phyloP scores from a whole-genome alignment of 2,329 filamentous ascomycete species.

The Bertia moriformis region DNA sequence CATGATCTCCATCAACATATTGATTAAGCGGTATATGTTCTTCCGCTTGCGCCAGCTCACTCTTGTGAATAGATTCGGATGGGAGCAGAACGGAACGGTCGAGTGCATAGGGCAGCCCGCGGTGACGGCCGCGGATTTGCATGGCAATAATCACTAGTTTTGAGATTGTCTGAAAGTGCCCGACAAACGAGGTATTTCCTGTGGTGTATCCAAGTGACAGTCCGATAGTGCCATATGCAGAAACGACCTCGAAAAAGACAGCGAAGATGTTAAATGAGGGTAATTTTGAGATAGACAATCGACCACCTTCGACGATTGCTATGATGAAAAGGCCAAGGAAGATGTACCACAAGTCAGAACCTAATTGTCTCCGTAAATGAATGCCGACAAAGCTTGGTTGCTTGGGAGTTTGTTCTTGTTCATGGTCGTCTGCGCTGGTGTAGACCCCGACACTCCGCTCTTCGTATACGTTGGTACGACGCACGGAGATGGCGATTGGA shows the following conservation, averaged over 20 bases:
- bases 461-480: conserved; percentile 90
- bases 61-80: too few species aligned
- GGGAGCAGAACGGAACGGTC: conserved; percentile 18
- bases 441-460: conserved; percentile 74
- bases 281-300: conserved; percentile 12
- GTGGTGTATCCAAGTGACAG: conserved; percentile 17
- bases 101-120: conserved; percentile 16
- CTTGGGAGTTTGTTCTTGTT: conserved; percentile 30
- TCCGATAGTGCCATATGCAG: conserved; percentile 18
- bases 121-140: conserved; percentile 22
- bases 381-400: conserved; percentile 71
- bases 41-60: too few species aligned
- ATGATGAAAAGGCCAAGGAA: conserved; percentile 74
- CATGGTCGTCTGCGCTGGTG: conserved; percentile 25
- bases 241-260: conserved; percentile 27
- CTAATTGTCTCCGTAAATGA: conserved; percentile 83
- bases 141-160: conserved; percentile 20
- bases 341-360: conserved; percentile 95
- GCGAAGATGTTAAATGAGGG: conserved; percentile 19
- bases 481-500: conserved; percentile 88
- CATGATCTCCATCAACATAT: too few species aligned
- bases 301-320: conserved; percentile 21
- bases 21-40: too few species aligned
- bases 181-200: conserved; percentile 13
- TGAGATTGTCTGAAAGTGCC: conserved; percentile 14